Base-by-base conservation (phyloP, 2,329 filamentous ascomycete genomes). In the Ceratocystis harringtonii region DNA sequence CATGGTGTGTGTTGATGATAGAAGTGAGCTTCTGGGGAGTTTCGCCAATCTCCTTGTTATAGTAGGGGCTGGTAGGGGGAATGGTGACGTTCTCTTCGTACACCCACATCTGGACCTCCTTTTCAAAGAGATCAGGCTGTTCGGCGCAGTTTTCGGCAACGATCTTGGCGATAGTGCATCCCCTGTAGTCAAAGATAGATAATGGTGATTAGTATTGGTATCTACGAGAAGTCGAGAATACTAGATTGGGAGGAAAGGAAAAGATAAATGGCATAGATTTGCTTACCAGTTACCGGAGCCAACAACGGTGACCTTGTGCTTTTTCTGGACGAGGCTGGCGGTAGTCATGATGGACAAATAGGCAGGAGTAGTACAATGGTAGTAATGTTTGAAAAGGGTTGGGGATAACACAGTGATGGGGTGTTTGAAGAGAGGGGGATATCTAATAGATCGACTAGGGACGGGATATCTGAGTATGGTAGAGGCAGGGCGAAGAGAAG, bases 31-130 rank as follows among this genome's bases (percentile, higher is more conserved):
- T 96, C 75, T 94, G 89, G 2, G 87, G 84, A 69, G 84, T 80
- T 69, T 84, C 81, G 72, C 82, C 81, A 45, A 82, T 79, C 67
- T 80, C 76, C 22, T 81, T 72, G 71, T 88, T 81, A 79, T 90
- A 91, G 77, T 90, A 82, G 70, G 84, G 84, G 61, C 89, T 92
- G 69, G 82, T 80, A 71, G 86, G 81, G 12, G 88, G 77, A 52
- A 96, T 79, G 65, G 83, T 82, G 69, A 96, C 86, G 28, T 95
- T 84, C 76, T 99, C 94, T 77, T 99, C 94, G 74, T 85, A 96
- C 72, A 99, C 95, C 94, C 94, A 99, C 94, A 99, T 97, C 77
- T 95, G 90, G 63, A 99, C 91, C 68, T 90, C 80, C 74, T 87
- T 79, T 72, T 97, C 89, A 74, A 97, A 99, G 57, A 96, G 73